Evolutionary conservation across 345 rosid species (phyloP), one percentile per base, ranked within the genome.

Genomic region (Eucalyptus urophylla): DNA sequence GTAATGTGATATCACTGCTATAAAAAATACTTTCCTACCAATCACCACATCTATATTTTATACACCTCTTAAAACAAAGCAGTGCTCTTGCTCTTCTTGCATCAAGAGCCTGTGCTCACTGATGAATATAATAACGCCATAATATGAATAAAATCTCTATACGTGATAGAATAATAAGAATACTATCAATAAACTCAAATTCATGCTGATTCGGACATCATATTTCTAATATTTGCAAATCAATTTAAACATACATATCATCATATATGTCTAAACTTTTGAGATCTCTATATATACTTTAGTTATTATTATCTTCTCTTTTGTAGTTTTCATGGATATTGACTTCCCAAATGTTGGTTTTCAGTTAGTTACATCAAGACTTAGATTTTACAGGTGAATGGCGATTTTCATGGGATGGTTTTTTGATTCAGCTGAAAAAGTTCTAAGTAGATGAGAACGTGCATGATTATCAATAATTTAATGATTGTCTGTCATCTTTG

Each of bases 91-190:
- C 24, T 40, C 27, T 76, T 40, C 15, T 7, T 3, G 27, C 83
- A 40, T 76, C 15, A 76, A 37, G 15, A 11, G 27, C 29, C 0
- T 0, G 1, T 11, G 45, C 83, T 76, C 25, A 11, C 27, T 2
- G 0, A 21, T 76, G 14, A 21, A 21, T 76, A 76, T 19, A 1
- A 37, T 27, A 76, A 76, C 4, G 1, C 11, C 8, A 37, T 3
- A 5, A 37, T 37, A 37, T 37, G 14, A 76, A 76, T 33, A 76
- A 40, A 76, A 11, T 72, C 7, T 69, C 14, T 11, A 72, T 19
- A 5, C 25, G 2, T 22, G 3, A 8, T 37, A 6, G 27, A 72
- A 37, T 21, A 21, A 37, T 21, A 21, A 37, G 15, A 37, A 2
- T 33, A 69, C 0, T 33, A 69, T 69, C 44, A 33, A 72, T 37